These are phyloP conservation scores for Xylariaceae sp. DNA, from an alignment of 2,329 filamentous ascomycete species.

Conservation along the genomic window DNA sequence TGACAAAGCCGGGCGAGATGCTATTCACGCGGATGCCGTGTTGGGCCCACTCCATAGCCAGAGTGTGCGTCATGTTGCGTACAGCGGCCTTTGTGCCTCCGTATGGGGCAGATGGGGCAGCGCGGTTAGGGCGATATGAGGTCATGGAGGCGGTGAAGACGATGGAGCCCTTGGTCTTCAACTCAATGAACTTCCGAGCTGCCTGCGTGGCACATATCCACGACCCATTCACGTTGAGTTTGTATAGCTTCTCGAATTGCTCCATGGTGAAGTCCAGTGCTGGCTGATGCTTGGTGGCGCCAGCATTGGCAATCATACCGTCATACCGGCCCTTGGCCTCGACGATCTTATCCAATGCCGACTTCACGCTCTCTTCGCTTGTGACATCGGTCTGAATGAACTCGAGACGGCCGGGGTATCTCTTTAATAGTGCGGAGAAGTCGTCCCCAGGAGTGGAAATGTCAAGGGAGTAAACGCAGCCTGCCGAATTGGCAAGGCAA, in stretches of 20 bases:
- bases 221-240: conserved; percentile 43
- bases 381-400: conserved; percentile 45
- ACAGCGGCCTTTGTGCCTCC: conserved; percentile 41
- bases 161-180: conserved; percentile 30
- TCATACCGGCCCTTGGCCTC: conserved; percentile 35
- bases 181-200: conserved; percentile 36
- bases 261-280: conserved; percentile 38
- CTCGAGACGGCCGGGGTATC: conserved; percentile 36
- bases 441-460: conserved; percentile 33
- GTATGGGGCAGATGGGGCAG: conserved; percentile 46
- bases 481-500: conserved; percentile 40
- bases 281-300: conserved; percentile 41
- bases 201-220: conserved; percentile 42
- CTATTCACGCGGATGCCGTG: conserved; percentile 43
- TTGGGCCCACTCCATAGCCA: conserved; percentile 45
- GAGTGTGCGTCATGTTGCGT: conserved; percentile 34
- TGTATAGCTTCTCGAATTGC: conserved; percentile 36
- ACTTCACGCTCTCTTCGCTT: conserved; percentile 33
- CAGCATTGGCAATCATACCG: conserved; percentile 37
- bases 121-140: conserved; percentile 43
- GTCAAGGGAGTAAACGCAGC: conserved; percentile 36
- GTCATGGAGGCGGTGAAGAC: conserved; percentile 46
- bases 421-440: conserved; percentile 34
- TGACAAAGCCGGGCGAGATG: conserved; percentile 40
- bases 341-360: conserved; percentile 37